Evolutionary conservation across 768 basidiomycete genomes (phyloP), one percentile per base, ranked within the genome.

Genomic region (Coprinopsis sp.): DNA sequence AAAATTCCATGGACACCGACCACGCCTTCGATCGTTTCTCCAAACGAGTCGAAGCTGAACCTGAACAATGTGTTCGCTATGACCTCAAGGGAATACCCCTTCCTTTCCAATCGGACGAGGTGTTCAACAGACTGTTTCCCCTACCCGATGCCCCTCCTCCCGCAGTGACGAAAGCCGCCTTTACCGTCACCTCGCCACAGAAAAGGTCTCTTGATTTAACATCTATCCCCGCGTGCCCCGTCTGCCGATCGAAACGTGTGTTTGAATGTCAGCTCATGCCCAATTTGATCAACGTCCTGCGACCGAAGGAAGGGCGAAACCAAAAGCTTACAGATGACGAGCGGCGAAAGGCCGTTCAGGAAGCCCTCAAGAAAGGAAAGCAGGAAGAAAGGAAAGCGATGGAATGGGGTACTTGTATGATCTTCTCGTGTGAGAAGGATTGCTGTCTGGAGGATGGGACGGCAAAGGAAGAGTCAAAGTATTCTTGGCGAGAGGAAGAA

Each of bases 191-290:
- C 1, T 69, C 64, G 10, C 53, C 69, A 2, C 61, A 63, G 30
- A 77, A 74, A 54, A 73, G 80, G 33, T 65, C 66, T 0, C 96
- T 84, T 64, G 64, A 72, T 36, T 66, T 80, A 3, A 56, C 70
- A 1, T 63, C 71, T 6, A 67, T 92, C 24, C 80, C 85, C 0
- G 50, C 64, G 0, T 98, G 95, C 60, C 71, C 81, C 2, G 57
- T 66, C 12, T 98, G 95, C 67, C 67, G 71, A 29, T 72, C 77
- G 2, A 68, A 67, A 34, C 77, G 91, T 13, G 76, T 84, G 18
- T 98, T 96, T 62, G 95, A 98, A 62, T 87, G 87, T 56, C 95
- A 98, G 63, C 72, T 97, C 44, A 95, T 94, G 82, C 95, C 95
- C 2, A 91, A 92, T 59, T 68, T 97, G 43, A 92, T 97, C 62